Conservation (phyloP, 176 grass and related monocot genomes). For the Paspalum notatum region DNA sequence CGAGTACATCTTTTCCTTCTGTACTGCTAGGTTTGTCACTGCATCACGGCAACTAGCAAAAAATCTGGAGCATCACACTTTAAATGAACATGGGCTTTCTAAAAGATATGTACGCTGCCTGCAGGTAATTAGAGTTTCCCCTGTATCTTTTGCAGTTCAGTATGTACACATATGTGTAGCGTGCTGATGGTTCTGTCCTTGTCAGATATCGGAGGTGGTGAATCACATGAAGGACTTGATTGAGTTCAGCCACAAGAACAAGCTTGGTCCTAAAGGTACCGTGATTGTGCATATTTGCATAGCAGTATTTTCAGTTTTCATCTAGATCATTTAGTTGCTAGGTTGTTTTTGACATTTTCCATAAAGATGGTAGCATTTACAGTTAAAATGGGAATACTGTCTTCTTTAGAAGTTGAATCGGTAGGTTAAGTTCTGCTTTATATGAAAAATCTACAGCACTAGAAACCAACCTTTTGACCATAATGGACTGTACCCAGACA, state of each 20-base stretch:
- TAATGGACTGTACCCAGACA: not conserved
- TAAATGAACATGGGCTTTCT: slow-evolving; percentile 96
- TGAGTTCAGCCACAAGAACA: slow-evolving; percentile 82
- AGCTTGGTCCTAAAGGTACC: slow-evolving; percentile 86
- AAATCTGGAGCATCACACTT: slow-evolving; percentile 78
- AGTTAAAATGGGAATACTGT: not conserved
- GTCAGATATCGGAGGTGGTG: slow-evolving; percentile 95
- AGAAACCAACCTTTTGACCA: slow-evolving; percentile 6
- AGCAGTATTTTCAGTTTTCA: not conserved
- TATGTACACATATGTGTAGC: slow-evolving; percentile 10
- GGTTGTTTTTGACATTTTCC: not conserved
- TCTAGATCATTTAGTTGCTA: not conserved
- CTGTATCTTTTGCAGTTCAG: not conserved
- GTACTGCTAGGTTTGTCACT: slow-evolving; percentile 70
- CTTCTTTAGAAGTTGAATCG: not conserved
- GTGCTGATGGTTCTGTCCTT: slow-evolving; percentile 33
- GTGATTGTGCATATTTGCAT: slow-evolving; percentile 7
- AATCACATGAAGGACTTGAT: slow-evolving; percentile 99
- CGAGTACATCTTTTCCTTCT: slow-evolving; percentile 27
- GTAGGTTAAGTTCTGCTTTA: not conserved
- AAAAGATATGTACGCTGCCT: slow-evolving; percentile 98
- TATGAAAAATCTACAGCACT: not conserved
- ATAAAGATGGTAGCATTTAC: slow-evolving; percentile 8
- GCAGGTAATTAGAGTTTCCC: slow-evolving; percentile 55
- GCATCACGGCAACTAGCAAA: slow-evolving; percentile 79